phyloP scores from a whole-genome alignment of 164 flowering plant genomes.

The Stephania japonica region DNA sequence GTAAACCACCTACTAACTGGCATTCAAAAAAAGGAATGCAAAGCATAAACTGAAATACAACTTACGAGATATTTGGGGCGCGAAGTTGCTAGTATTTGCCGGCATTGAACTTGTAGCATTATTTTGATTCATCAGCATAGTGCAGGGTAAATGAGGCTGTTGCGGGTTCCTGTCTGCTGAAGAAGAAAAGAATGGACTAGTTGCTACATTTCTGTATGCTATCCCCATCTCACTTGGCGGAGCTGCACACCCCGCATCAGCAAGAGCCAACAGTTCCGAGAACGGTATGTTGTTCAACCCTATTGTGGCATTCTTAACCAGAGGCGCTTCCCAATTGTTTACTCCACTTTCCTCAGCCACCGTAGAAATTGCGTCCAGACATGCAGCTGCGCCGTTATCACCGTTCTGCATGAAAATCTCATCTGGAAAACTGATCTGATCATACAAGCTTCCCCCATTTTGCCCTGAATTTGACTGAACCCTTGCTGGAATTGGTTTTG shows the following conservation, averaged over 20 bases:
- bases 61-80: conserved; percentile 13
- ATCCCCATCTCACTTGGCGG: conserved; percentile 5
- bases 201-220: neutral
- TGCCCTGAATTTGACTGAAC: neutral
- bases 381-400: conserved; percentile 3
- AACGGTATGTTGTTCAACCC: conserved; percentile 9
- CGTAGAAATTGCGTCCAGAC: neutral
- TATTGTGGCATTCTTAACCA: neutral
- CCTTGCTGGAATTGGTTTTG: conserved; percentile 17
- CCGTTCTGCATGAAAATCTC: conserved; percentile 1
- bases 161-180: neutral
- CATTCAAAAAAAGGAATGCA: neutral
- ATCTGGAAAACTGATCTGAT: neutral
- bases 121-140: conserved; percentile 6
- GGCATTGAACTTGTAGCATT: neutral
- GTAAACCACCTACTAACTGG: neutral
- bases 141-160: neutral
- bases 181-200: neutral
- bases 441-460: neutral
- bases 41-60: neutral
- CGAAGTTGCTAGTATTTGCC: neutral
- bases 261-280: conserved; percentile 5
- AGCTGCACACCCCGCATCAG: neutral
- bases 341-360: conserved; percentile 3
- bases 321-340: conserved; percentile 13